A percentile compares a stretch with the other conserved stretches of the same genome.
These are phyloP conservation scores for Aspergillus bombycis DNA, from an alignment of 2,329 filamentous ascomycete genomes.

Conservation along the genomic window DNA sequence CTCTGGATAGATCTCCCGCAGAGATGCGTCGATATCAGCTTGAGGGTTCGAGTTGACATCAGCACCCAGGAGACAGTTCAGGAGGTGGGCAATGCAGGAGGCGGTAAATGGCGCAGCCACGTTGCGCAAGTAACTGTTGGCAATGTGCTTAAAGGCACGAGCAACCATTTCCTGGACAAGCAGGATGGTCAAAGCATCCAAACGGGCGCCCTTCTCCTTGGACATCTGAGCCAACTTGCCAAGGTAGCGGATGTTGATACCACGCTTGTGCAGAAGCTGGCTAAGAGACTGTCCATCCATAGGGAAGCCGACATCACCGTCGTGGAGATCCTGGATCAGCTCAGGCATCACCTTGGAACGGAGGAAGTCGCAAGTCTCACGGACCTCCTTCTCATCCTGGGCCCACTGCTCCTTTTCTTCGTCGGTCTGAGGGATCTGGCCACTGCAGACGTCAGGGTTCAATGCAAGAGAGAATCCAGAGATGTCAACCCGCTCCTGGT, in stretches of 20 bases:
- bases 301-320: slow-evolving; percentile 93
- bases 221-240: slow-evolving; percentile 76
- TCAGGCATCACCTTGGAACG: slow-evolving; percentile 78
- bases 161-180: slow-evolving; percentile 89
- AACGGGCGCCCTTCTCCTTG: slow-evolving; percentile 67
- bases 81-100: slow-evolving; percentile 78
- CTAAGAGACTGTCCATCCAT: slow-evolving; percentile 96
- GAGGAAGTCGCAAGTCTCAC: slow-evolving; percentile 78
- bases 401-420: slow-evolving; percentile 84
- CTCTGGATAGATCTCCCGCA: slow-evolving; percentile 78
- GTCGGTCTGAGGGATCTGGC: slow-evolving; percentile 84
- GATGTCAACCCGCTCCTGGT: slow-evolving; percentile 76
- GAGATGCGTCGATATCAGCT: slow-evolving; percentile 73
- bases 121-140: slow-evolving; percentile 76
- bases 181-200: slow-evolving; percentile 76
- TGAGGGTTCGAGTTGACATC: slow-evolving; percentile 75
- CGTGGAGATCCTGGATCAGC: slow-evolving; percentile 81
- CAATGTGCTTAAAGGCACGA: slow-evolving; percentile 93
- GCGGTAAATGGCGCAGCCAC: slow-evolving; percentile 80
- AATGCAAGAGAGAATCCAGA: slow-evolving; percentile 84
- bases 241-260: slow-evolving; percentile 96
- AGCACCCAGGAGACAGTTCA: slow-evolving; percentile 88
- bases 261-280: slow-evolving; percentile 88
- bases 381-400: slow-evolving; percentile 85
- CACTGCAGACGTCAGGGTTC: slow-evolving; percentile 95